These are phyloP conservation scores for Penicillium angulare DNA, from an alignment of 495 filamentous ascomycete species.

Conservation along the genomic window DNA sequence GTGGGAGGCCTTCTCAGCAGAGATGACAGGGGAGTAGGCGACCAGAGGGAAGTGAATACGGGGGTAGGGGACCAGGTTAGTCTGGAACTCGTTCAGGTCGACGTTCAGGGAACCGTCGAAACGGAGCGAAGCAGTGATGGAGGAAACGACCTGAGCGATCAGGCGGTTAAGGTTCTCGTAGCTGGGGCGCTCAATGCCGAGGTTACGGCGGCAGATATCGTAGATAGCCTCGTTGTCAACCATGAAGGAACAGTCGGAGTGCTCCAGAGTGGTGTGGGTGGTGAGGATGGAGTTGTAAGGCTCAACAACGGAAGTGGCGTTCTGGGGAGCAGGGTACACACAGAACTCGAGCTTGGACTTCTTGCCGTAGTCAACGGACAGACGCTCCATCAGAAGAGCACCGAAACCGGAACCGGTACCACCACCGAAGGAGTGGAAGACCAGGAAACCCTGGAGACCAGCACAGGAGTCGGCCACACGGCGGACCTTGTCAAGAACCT, in stretches of 20 bases:
- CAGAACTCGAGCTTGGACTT: slow-evolving; percentile 99
- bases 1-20: slow-evolving; percentile 88
- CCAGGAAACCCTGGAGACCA: slow-evolving; percentile 96
- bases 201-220: slow-evolving; percentile 96
- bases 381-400: slow-evolving; percentile 94
- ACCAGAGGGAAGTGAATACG: slow-evolving; percentile 99
- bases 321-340: slow-evolving; percentile 96
- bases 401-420: slow-evolving; percentile 98
- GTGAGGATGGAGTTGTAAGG: slow-evolving; percentile 99
- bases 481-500: slow-evolving; percentile 94
- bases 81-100: slow-evolving; percentile 99
- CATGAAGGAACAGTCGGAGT: slow-evolving; percentile 99
- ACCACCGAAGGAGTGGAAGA: slow-evolving; percentile 99
- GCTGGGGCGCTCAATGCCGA: slow-evolving; percentile 93
- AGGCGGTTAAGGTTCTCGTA: slow-evolving; percentile 98
- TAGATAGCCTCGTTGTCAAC: slow-evolving; percentile 99
- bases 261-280: slow-evolving; percentile 97
- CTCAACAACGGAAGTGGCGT: slow-evolving; percentile 95
- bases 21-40: slow-evolving; percentile 92
- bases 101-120: slow-evolving; percentile 99
- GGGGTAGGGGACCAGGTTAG: slow-evolving; percentile 97
- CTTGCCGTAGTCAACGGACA: slow-evolving; percentile 98
- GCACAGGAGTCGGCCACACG: slow-evolving; percentile 95
- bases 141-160: slow-evolving; percentile 98
- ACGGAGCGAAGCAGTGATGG: slow-evolving; percentile 96